These are phyloP conservation scores for Pythium utonaiense DNA, from an alignment of 352 stramenopile genomes.

Conservation along the genomic window DNA sequence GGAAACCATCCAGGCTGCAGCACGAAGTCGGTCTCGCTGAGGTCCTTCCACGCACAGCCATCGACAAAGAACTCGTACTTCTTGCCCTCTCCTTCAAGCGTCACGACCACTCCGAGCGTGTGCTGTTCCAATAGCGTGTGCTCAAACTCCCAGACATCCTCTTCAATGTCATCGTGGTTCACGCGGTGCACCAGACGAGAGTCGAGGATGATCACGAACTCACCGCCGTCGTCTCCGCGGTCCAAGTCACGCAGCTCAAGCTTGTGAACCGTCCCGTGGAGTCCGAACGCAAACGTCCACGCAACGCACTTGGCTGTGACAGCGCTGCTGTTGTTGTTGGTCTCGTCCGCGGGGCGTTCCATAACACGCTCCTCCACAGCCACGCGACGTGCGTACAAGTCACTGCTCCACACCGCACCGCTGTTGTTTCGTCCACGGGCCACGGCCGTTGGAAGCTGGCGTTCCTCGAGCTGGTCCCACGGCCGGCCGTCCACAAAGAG, in stretches of 20 bases:
- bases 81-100: conserved; percentile 59
- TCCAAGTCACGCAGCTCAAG: conserved; percentile 70
- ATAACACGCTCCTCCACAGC: conserved; percentile 42
- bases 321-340: conserved; percentile 29
- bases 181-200: conserved; percentile 52
- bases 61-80: conserved; percentile 79
- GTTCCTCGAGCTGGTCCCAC: conserved; percentile 67
- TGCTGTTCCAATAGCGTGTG: conserved; percentile 73
- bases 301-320: conserved; percentile 40
- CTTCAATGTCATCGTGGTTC: conserved; percentile 60
- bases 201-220: conserved; percentile 80
- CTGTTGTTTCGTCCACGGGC: conserved; percentile 21
- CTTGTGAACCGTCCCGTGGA: conserved; percentile 72
- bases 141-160: conserved; percentile 69
- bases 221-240: conserved; percentile 54
- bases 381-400: conserved; percentile 74
- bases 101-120: conserved; percentile 58
- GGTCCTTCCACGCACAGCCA: conserved; percentile 61
- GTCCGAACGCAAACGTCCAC: conserved; percentile 84
- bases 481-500: conserved; percentile 53
- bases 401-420: conserved; percentile 69
- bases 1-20: conserved; percentile 74
- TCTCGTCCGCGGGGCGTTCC: conserved; percentile 9
- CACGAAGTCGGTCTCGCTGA: conserved; percentile 80
- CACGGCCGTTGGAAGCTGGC: conserved; percentile 29